Conservation (phyloP, 352 stramenopile genomes). For the Pythium folliculosum region DNA sequence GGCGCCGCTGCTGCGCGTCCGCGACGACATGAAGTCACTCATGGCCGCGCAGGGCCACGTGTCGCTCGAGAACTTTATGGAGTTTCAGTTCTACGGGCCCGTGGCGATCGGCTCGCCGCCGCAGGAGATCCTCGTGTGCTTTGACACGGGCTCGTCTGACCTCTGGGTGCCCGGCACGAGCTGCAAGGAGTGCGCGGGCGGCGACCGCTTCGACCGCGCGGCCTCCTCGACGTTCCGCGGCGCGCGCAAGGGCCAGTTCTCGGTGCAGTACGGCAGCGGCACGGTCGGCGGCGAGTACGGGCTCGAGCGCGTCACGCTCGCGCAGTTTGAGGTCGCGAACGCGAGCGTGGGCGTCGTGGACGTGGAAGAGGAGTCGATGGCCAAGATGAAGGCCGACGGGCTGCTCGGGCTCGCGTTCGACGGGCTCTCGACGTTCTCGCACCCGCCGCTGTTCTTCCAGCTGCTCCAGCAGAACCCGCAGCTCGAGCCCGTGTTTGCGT, state of each 20-base stretch:
- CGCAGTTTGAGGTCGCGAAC: constrained; percentile 44
- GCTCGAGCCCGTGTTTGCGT: constrained; percentile 91
- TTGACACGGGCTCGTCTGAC: constrained; percentile 82
- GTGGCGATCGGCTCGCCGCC: constrained; percentile 63
- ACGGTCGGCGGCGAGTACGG: constrained; percentile 67
- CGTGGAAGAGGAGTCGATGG: constrained; percentile 73
- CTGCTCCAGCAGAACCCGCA: constrained; percentile 63
- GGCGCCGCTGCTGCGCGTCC: constrained; percentile 13
- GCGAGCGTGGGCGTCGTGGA: constrained; percentile 64
- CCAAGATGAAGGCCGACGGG: constrained; percentile 90
- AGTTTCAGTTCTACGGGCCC: constrained; percentile 83
- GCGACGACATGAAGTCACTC: constrained; percentile 30
- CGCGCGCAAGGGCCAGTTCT: constrained; percentile 46
- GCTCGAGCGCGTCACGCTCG: constrained; percentile 55
- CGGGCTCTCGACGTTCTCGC: constrained; percentile 83
- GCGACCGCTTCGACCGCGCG: constrained; percentile 50
- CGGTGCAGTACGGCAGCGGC: constrained; percentile 76
- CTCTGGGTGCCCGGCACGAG: constrained; percentile 66
- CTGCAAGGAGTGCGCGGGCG: constrained; percentile 61
- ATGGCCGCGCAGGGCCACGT: constrained; percentile 39
- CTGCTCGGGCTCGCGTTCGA: constrained; percentile 97
- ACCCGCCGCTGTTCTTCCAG: constrained; percentile 70
- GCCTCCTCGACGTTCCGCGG: constrained; percentile 51
- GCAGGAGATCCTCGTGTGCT: constrained; percentile 75
- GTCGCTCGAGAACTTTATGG: constrained; percentile 78